A percentile compares a stretch with the other conserved stretches of the same genome.
Conservation (phyloP, 768 basidiomycete genomes). For the Boletus vinaceobasis region DNA sequence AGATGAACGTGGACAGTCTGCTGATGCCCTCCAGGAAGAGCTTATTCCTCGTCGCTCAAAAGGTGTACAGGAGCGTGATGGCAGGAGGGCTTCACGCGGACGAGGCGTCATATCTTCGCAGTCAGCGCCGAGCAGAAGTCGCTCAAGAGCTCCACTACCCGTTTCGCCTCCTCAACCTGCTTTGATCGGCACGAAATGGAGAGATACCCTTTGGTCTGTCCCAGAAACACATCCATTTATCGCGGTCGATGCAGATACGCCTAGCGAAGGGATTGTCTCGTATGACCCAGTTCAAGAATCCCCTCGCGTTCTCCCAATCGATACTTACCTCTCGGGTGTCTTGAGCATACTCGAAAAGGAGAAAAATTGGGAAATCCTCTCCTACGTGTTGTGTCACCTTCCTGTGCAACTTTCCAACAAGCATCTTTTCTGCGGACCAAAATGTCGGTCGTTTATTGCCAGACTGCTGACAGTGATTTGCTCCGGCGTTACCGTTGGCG, state of each 20-base stretch:
- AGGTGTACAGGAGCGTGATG: constrained; percentile 49
- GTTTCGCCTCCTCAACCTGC: constrained; percentile 24
- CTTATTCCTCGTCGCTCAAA: constrained; percentile 41
- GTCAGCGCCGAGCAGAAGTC: constrained; percentile 55
- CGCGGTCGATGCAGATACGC: constrained; percentile 51
- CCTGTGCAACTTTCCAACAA: constrained; percentile 93
- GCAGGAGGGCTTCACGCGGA: constrained; percentile 51
- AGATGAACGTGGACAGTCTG: constrained; percentile 24
- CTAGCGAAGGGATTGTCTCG: constrained; percentile 65
- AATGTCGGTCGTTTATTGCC: constrained; percentile 60
- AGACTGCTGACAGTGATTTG: constrained; percentile 67
- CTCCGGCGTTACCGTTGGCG: constrained; percentile 55
- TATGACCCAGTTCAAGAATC: constrained; percentile 52
- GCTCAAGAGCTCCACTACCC: constrained; percentile 49
- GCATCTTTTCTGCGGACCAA: constrained; percentile 92
- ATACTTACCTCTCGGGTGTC: constrained; percentile 65
- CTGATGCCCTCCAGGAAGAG: constrained; percentile 30
- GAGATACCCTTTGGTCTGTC: constrained; percentile 59
- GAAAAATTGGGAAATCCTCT: constrained; percentile 88
- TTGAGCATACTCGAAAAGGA: constrained; percentile 68
- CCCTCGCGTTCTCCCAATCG: constrained; percentile 61
- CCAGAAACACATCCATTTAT: constrained; percentile 65
- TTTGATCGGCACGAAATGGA: constrained; percentile 32
- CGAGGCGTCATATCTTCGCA: constrained; percentile 42
- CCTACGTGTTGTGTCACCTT: constrained; percentile 87